Base-by-base conservation (phyloP, 805 yeast genomes). In the Hanseniaspora meyeri region DNA sequence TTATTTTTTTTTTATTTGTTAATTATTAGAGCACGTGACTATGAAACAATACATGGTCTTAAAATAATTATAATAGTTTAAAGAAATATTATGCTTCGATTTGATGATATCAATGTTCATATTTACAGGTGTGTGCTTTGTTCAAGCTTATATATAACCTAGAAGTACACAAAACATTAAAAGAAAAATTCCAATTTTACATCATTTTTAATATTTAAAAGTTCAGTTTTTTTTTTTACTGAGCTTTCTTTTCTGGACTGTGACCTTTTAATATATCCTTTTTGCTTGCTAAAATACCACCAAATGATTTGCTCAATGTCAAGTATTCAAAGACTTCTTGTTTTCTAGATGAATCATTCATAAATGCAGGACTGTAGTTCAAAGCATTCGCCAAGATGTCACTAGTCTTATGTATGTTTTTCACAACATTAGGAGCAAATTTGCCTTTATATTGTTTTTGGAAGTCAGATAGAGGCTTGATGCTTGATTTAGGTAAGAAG, bases 361-460 rank as follows among this genome's bases (percentile, higher is more conserved):
- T 46, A 32, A 53, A 53, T 8, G 57, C 47, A 16, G 57, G 57
- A 53, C 57, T 53, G 36, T n/a, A 38, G 47, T 53, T 53, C 17
- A 53, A 17, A 20, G 36, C 37, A 38, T 43, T 46, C 24, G 37
- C 34, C 20, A 46, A 39, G 16, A 53, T 39, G 16, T 46, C 49
- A 36, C 47, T 39, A 12, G 47, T 53, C 20, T 53, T 49, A 32
- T 53, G 49, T 45, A 53, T 34, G 20, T 53, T 53, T 32, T 46
- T 43, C 17, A 53, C 34, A 31, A 53, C 57, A 39, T 53, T 53
- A 17, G 57, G 57, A 46, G 57, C 57, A 53, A 38, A 53, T 9
- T 38, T 45, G 17, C 57, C 57, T 17, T 53, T 46, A 12, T 46
- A 53, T 31, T 53, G 24, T 5, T 12, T 38, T 46, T 53, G 51